Base-by-base conservation (phyloP, 805 yeast genomes). In the Candida nitratophila region DNA sequence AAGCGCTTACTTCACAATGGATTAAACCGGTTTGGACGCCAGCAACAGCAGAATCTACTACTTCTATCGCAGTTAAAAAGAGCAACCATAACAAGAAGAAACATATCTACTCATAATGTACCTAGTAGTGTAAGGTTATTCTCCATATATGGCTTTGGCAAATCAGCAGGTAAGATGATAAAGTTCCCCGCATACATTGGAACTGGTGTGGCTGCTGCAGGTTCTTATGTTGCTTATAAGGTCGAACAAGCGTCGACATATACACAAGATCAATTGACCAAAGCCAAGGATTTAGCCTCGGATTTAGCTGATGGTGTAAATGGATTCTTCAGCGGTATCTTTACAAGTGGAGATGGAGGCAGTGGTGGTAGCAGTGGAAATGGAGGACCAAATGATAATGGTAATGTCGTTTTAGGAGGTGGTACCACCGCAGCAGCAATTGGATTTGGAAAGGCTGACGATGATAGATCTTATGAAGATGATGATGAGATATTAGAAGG, bases 181-280 rank as follows among this genome's bases (percentile, higher is more conserved):
- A 76, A 74, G 49, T 61, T 83, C 2, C 96, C 97, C 0, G 91
- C 88, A 0, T 83, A 83, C 49, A 67, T 89, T 0, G 98, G 97
- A 2, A 90, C 95, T 8, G 89, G 96, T 0, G 64, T 89, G 31
- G 96, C 95, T 2, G 98, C 97, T 11, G 96, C 95, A 8, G 95
- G 96, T 0, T 83, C 96, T 2, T 93, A 89, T 59, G 81, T 91
- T 40, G 88, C 90, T 17, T 90, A 90, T 62, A 91, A 93, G 61
- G 85, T 90, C 10, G 95, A 89, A 43, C 95, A 91, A 62, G 95
- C 95, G 1, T 73, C 86, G 0, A 70, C 61, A 33, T 86, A 76
- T 53, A 78, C 96, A 0, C 71, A 71, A 44, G 95, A 85, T 47
- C 78, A 79, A 56, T 53, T 91, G 37, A 69, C 71, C 9, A 70